A percentile compares a stretch with the other conserved stretches of the same genome.
These are phyloP conservation scores for Epichloe coenophiala DNA, from an alignment of 2,329 filamentous ascomycete species.

Conservation along the genomic window DNA sequence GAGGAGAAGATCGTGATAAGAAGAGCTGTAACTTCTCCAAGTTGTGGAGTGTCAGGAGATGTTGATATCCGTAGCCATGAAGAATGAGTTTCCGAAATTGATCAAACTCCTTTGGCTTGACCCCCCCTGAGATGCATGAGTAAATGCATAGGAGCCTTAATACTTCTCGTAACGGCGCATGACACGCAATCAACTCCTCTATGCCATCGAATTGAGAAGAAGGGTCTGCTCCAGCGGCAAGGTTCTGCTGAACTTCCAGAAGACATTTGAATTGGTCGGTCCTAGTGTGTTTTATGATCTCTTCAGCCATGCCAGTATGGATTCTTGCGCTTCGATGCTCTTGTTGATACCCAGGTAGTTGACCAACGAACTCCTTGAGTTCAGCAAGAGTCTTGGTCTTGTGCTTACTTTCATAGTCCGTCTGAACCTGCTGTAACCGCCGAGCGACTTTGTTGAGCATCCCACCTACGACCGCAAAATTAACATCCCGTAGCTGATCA, in stretches of 20 bases:
- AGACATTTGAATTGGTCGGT: conserved; percentile 79
- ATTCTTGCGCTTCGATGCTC: conserved; percentile 88
- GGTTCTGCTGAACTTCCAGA: conserved; percentile 89
- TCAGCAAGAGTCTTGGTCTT: conserved; percentile 79
- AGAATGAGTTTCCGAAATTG: conserved; percentile 77
- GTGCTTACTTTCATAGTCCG: conserved; percentile 83
- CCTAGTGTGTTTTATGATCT: conserved; percentile 85
- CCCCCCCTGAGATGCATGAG: conserved; percentile 71
- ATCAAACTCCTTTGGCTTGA: conserved; percentile 81
- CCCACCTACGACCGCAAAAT: conserved; percentile 87
- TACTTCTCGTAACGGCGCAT: conserved; percentile 67
- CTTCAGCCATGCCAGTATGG: conserved; percentile 84
- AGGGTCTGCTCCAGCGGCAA: conserved; percentile 81
- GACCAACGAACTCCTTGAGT: conserved; percentile 87
- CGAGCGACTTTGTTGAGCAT: conserved; percentile 83
- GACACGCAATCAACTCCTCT: conserved; percentile 85
- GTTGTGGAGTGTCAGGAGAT: conserved; percentile 75
- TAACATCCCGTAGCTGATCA: conserved; percentile 74
- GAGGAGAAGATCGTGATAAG: conserved; percentile 59
- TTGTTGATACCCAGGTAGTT: conserved; percentile 80
- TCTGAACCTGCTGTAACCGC: conserved; percentile 67
- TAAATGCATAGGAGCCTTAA: conserved; percentile 81
- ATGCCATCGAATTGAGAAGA: conserved; percentile 81
- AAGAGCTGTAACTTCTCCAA: conserved; percentile 86
- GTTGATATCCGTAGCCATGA: conserved; percentile 90